Evolutionary conservation across 1,284 basidiomycete genomes (phyloP).

Genomic region (Rhodofomes roseus): DNA sequence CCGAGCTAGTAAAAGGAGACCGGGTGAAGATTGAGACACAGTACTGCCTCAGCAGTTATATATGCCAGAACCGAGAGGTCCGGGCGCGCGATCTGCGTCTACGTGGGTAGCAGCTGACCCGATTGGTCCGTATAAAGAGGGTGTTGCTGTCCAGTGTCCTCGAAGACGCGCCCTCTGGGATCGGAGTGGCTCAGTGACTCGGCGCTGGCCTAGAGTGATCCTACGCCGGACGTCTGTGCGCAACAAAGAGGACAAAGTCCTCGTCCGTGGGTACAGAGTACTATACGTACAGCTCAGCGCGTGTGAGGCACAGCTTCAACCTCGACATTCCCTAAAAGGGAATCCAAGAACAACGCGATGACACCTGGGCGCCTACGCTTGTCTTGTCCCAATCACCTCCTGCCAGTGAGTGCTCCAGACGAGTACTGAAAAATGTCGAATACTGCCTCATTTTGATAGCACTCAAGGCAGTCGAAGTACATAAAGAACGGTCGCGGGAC

Average conservation of each 20-base stretch:
- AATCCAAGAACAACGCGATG: neutral
- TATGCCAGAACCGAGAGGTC: neutral
- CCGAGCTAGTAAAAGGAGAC: neutral
- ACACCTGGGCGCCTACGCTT: neutral
- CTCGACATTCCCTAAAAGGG: neutral
- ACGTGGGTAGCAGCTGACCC: neutral
- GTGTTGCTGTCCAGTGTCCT: neutral
- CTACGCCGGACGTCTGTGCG: neutral
- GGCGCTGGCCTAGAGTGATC: neutral
- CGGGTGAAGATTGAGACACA: neutral
- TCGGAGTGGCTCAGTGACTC: neutral
- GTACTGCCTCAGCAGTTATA: neutral
- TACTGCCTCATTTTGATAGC: too few species aligned
- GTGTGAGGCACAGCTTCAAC: neutral
- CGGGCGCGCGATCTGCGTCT: neutral
- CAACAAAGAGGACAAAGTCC: neutral
- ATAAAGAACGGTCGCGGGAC: too few species aligned
- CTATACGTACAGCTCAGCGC: neutral
- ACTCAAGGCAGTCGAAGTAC: too few species aligned
- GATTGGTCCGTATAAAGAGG: neutral
- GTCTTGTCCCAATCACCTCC: neutral
- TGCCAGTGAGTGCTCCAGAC: too few species aligned
- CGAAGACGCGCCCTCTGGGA: neutral
- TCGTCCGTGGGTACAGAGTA: neutral
- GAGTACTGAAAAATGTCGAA: too few species aligned